Evolutionary conservation across 2,329 filamentous ascomycete genomes (phyloP).

Genomic region (Colletotrichum godetiae): DNA sequence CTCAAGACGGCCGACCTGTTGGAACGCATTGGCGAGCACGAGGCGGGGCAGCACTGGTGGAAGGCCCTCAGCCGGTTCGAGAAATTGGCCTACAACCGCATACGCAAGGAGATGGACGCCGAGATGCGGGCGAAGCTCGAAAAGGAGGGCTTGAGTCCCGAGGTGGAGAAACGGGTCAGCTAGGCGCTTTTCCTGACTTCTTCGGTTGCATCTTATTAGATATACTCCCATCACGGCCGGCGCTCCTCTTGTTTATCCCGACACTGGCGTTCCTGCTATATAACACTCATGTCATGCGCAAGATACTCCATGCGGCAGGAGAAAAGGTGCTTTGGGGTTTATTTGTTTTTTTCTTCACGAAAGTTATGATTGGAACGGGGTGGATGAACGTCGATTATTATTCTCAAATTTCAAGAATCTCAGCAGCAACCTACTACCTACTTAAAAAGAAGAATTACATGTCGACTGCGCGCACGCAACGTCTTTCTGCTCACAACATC

Average conservation of each 20-base stretch:
- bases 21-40: slow-evolving; percentile 85
- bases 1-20: slow-evolving; percentile 82
- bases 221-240: slow-evolving; percentile 12
- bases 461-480: slow-evolving; percentile 7
- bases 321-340: neutral
- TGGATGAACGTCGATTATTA: slow-evolving; percentile 28
- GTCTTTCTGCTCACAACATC: neutral
- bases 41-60: slow-evolving; percentile 96
- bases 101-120: slow-evolving; percentile 73
- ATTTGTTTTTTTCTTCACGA: slow-evolving; percentile 15
- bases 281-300: neutral
- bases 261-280: slow-evolving; percentile 15
- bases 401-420: slow-evolving; percentile 32
- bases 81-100: slow-evolving; percentile 84
- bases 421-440: slow-evolving; percentile 27
- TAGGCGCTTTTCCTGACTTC: slow-evolving; percentile 42
- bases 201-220: slow-evolving; percentile 25
- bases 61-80: slow-evolving; percentile 85
- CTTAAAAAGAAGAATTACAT: slow-evolving; percentile 1
- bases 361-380: slow-evolving; percentile 29
- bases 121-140: slow-evolving; percentile 61
- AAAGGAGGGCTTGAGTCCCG: slow-evolving; percentile 53
- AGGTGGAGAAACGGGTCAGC: slow-evolving; percentile 61
- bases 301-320: neutral
- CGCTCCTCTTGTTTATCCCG: slow-evolving; percentile 4